Evolutionary conservation across 805 yeast species (phyloP), one percentile per base, ranked within the genome.

Genomic region (Schwanniomyces vanrijiae): DNA sequence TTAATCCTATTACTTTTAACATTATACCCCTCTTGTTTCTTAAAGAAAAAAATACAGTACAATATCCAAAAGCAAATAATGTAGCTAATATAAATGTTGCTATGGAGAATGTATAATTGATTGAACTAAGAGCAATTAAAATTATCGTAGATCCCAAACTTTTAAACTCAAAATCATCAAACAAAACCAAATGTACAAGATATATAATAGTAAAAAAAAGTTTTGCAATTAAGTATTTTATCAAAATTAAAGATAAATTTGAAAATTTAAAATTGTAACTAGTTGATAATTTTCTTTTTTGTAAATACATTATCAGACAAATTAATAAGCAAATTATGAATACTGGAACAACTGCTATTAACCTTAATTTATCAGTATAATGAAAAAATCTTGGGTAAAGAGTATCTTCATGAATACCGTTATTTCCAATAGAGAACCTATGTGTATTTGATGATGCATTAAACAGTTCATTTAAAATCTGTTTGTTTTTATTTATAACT

Each of bases 11-110:
- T n/a, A n/a, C 22, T 7, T 39, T 39, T 20, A 25, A 25, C 18
- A 16, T 7, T 13, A 39, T 25, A 1, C 9, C 13, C 8, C 33
- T 14, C 19, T 33, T 13, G 16, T 39, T 39, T 11, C 11, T 39
- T 3, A 39, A 14, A 21, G 42, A 21, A 13, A 39, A 39, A 28
- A 39, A 39, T 14, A 20, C 20, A 16, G 42, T 39, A 25, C 42
- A 39, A 26, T 39, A 39, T 8, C 42, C 42, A 39, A 39, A 39
- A 5, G 42, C 42, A n/a, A 39, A 39, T 9, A 39, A 28, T 6
- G 20, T 18, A 8, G 25, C 42, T 9, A 39, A 39, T 14, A 20
- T 16, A 28, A 39, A 39, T 4, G 29, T 25, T n/a, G 21, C 16
- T 10, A 39, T 6, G n/a, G 22, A 16, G 19, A 39, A 39, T 1